A percentile compares a stretch with the other conserved stretches of the same genome.
Conservation (phyloP, 2,329 filamentous ascomycete genomes). For the Colletotrichum tropicale region DNA sequence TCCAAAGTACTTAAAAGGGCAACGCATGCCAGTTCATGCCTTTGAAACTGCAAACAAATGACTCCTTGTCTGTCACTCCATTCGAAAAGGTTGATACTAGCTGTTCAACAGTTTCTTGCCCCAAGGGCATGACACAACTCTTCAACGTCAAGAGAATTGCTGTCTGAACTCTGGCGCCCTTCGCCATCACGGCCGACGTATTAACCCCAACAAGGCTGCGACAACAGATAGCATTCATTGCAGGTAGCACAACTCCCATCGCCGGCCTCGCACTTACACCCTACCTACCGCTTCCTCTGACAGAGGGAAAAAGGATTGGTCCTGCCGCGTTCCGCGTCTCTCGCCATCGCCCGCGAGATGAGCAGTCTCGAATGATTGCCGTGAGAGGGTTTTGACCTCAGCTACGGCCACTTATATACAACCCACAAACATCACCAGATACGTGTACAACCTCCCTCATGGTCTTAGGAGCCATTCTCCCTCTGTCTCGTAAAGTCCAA, state of each 20-base stretch:
- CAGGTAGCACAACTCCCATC: not conserved
- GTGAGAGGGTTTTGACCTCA: not conserved
- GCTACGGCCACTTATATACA: not conserved
- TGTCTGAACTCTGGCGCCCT: not conserved
- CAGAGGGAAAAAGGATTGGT: not conserved
- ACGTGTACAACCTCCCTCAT: too few relatives aligned
- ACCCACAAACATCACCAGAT: not conserved
- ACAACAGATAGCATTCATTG: not conserved
- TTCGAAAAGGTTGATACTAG: not conserved
- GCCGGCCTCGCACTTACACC: accelerated
- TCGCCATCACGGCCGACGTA: not conserved
- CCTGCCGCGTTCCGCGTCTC: accelerated
- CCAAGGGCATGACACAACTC: not conserved
- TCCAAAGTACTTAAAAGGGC: not conserved
- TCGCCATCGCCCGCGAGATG: too few relatives aligned
- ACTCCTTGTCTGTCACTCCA: not conserved
- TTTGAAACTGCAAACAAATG: not conserved
- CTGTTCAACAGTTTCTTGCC: not conserved
- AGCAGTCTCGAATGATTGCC: too few relatives aligned
- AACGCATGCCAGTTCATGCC: not conserved
- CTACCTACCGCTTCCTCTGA: not conserved
- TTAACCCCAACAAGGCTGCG: accelerated
- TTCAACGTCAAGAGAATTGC: not conserved
- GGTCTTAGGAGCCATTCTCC: too few relatives aligned
- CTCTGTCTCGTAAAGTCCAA: not conserved